phyloP scores from a whole-genome alignment of 805 yeast genomes.

The Ogataea nakhonphanomensis region DNA sequence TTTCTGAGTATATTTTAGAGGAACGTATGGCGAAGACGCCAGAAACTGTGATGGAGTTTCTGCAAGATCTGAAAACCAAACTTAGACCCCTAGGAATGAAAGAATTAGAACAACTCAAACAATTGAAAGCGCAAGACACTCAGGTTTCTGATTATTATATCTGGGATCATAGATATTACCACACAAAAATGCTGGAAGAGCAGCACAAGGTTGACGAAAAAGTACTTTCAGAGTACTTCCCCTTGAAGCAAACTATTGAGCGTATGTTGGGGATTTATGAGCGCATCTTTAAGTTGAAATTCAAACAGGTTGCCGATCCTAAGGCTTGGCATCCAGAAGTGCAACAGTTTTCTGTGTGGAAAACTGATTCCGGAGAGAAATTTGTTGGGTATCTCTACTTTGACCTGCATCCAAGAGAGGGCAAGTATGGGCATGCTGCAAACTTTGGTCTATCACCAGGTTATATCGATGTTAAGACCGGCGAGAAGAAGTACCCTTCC shows the following conservation, averaged over 20 bases:
- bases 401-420: constrained; percentile 81
- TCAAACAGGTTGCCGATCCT: constrained; percentile 46
- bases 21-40: constrained; percentile 78
- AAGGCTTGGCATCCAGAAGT: constrained; percentile 80
- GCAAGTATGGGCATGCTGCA: constrained; percentile 88
- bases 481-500: constrained; percentile 56
- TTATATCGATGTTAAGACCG: constrained; percentile 42
- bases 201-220: constrained; percentile 70
- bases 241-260: constrained; percentile 60
- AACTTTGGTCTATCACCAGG: constrained; percentile 69
- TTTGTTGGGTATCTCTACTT: constrained; percentile 78
- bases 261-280: constrained; percentile 75
- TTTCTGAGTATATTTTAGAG: constrained; percentile 68
- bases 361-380: constrained; percentile 49
- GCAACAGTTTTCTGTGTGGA: constrained; percentile 69
- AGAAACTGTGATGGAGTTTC: constrained; percentile 55
- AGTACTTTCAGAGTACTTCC: constrained; percentile 74
- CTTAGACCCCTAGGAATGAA: constrained; percentile 55
- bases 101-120: constrained; percentile 48
- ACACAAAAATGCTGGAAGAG: constrained; percentile 60
- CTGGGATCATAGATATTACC: constrained; percentile 75
- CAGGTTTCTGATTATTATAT: constrained; percentile 46
- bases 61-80: constrained; percentile 57
- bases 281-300: constrained; percentile 62
- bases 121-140: constrained; percentile 44